Conservation (phyloP, 768 basidiomycete species). For the Cyclocybe cylindracea region DNA sequence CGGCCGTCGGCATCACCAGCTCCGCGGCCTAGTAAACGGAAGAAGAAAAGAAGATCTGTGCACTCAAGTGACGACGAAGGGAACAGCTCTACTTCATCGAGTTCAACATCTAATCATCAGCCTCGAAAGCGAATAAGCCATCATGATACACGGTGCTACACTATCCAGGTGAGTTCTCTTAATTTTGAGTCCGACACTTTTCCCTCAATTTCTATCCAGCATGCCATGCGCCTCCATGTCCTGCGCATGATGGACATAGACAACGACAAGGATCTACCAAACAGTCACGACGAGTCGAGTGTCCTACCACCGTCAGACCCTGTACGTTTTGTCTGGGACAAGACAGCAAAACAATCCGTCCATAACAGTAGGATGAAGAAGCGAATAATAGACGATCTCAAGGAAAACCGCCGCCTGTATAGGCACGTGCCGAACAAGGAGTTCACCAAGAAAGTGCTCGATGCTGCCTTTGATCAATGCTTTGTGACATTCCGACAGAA, state of each 20-base stretch:
- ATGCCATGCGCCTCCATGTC: conserved; percentile 72
- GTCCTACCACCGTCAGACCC: conserved; percentile 47
- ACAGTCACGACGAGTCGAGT: conserved; percentile 58
- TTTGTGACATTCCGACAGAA: conserved; percentile 71
- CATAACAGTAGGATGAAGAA: conserved; percentile 75
- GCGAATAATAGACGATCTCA: conserved; percentile 61
- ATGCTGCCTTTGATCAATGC: conserved; percentile 67
- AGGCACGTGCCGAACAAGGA: conserved; percentile 66
- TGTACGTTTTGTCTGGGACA: conserved; percentile 79
- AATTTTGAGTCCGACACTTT: not conserved
- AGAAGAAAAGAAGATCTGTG: conserved; percentile 30
- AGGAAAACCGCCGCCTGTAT: conserved; percentile 54
- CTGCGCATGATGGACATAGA: conserved; percentile 57
- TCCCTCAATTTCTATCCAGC: conserved; percentile 35
- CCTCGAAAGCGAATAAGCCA: conserved; percentile 51
- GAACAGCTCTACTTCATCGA: conserved; percentile 38
- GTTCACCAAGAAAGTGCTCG: conserved; percentile 61
- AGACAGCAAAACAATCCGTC: conserved; percentile 72
- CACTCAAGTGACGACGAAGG: conserved; percentile 40
- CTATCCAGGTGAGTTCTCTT: conserved; percentile 55
- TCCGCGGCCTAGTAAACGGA: conserved; percentile 17
- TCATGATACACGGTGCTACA: conserved; percentile 65
- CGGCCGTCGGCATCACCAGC: conserved; percentile 8
- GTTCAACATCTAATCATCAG: conserved; percentile 31
- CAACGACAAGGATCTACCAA: conserved; percentile 59